Evolutionary conservation across 148 eudicot genomes (phyloP).

Genomic region (Cornus suecica): DNA sequence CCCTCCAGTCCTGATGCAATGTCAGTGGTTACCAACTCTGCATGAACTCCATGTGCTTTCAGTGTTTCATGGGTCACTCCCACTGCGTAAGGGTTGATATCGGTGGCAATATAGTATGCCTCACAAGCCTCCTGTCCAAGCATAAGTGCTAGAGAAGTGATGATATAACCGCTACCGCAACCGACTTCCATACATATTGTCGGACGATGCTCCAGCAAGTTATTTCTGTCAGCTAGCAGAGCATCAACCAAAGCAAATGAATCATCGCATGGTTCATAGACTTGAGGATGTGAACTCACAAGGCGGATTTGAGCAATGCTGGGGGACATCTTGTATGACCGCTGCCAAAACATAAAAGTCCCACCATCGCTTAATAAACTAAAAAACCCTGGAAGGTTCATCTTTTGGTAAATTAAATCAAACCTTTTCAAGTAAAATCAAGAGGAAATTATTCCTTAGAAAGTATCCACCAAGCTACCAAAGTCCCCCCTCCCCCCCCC

Average conservation of each 20-base stretch:
- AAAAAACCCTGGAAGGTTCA: not conserved
- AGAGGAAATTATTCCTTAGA: too few species aligned
- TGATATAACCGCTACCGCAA: constrained; percentile 90
- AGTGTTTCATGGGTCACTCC: constrained; percentile 62
- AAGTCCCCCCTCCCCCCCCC: too few species aligned
- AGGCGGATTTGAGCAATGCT: constrained; percentile 71
- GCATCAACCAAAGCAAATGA: constrained; percentile 91
- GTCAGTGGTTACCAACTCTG: constrained; percentile 65
- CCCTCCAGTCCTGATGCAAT: constrained; percentile 71
- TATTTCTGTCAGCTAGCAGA: constrained; percentile 68
- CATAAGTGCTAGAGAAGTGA: constrained; percentile 82
- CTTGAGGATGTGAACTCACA: constrained; percentile 82
- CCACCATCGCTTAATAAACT: not conserved
- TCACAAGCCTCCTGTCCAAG: constrained; percentile 44
- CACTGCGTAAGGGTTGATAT: constrained; percentile 72
- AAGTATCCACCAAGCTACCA: too few species aligned
- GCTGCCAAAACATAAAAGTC: constrained; percentile 7
- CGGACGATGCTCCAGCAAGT: constrained; percentile 59
- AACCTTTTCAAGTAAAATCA: too few species aligned
- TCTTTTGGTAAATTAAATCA: not conserved
- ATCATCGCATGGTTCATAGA: constrained; percentile 95
- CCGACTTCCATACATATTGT: constrained; percentile 85
- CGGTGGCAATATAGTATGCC: constrained; percentile 72
- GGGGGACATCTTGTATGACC: constrained; percentile 31
- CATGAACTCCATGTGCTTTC: constrained; percentile 73